Evolutionary conservation across 2,329 filamentous ascomycete species (phyloP).

Genomic region (Lomentospora prolificans): DNA sequence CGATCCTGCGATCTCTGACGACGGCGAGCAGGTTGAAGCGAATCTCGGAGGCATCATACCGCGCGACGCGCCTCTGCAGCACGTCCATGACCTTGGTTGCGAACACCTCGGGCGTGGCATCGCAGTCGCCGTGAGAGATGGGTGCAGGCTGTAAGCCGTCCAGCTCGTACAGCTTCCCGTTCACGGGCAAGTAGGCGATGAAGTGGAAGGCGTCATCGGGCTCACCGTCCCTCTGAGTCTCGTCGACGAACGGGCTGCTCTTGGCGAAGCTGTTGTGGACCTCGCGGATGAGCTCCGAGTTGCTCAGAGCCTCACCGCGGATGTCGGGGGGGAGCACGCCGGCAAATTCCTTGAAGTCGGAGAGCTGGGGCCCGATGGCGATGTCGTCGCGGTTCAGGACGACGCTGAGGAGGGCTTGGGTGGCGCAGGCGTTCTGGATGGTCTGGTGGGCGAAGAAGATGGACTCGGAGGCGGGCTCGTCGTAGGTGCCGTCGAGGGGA

Average conservation of each 20-base stretch:
- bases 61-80: constrained; percentile 68
- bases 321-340: constrained; percentile 70
- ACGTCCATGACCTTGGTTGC: constrained; percentile 76
- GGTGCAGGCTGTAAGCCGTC: constrained; percentile 90
- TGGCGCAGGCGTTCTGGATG: constrained; percentile 97
- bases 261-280: constrained; percentile 87
- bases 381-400: constrained; percentile 73
- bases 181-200: constrained; percentile 81
- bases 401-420: constrained; percentile 86
- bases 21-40: constrained; percentile 93
- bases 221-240: constrained; percentile 63
- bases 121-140: constrained; percentile 74
- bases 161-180: constrained; percentile 79
- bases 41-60: constrained; percentile 82
- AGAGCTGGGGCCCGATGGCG: constrained; percentile 61
- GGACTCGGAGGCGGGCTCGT: constrained; percentile 61
- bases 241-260: constrained; percentile 84
- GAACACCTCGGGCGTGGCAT: constrained; percentile 51
- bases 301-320: constrained; percentile 50
- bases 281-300: constrained; percentile 59
- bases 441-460: constrained; percentile 96
- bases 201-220: constrained; percentile 95
- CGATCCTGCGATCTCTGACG: constrained; percentile 69
- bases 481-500: constrained; percentile 74
- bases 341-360: constrained; percentile 81